These are phyloP conservation scores for Colletotrichum truncatum DNA, from an alignment of 2,329 filamentous ascomycete species.

Conservation along the genomic window DNA sequence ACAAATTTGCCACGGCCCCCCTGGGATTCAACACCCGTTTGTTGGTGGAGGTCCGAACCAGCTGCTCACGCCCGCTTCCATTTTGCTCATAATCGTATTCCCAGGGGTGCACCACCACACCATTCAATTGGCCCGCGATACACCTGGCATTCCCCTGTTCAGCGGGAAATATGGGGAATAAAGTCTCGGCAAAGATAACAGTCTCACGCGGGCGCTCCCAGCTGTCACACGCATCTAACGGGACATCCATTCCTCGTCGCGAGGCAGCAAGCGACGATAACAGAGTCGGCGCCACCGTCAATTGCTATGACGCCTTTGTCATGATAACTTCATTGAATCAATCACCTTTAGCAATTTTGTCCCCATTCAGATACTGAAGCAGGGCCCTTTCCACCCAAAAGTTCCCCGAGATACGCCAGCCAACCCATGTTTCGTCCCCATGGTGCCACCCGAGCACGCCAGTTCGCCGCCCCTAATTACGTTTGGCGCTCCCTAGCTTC, in stretches of 20 bases:
- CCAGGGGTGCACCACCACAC: slow-evolving; percentile 1
- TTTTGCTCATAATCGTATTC: neutral
- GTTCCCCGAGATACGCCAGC: neutral
- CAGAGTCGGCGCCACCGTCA: neutral
- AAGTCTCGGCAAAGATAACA: slow-evolving; percentile 31
- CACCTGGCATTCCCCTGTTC: neutral
- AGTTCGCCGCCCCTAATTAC: neutral
- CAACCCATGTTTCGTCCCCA: neutral
- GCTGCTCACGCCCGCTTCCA: neutral
- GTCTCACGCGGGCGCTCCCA: neutral
- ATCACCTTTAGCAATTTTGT: neutral
- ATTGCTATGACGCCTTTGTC: slow-evolving; percentile 3
- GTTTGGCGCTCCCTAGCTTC: slow-evolving; percentile 17
- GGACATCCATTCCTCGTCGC: neutral
- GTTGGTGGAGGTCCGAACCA: neutral
- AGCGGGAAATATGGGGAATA: slow-evolving; percentile 20
- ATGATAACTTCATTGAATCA: neutral
- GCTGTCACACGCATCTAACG: slow-evolving; percentile 16
- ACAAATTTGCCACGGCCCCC: neutral
- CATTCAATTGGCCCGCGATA: slow-evolving; percentile 24
- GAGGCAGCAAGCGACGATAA: slow-evolving; percentile 12
- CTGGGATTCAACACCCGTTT: slow-evolving; percentile 8
- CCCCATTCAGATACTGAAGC: neutral
- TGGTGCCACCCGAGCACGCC: slow-evolving; percentile 10
- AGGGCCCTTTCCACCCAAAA: neutral